Evolutionary conservation across 805 yeast species (phyloP).

Genomic region (Candida qinlingensis): DNA sequence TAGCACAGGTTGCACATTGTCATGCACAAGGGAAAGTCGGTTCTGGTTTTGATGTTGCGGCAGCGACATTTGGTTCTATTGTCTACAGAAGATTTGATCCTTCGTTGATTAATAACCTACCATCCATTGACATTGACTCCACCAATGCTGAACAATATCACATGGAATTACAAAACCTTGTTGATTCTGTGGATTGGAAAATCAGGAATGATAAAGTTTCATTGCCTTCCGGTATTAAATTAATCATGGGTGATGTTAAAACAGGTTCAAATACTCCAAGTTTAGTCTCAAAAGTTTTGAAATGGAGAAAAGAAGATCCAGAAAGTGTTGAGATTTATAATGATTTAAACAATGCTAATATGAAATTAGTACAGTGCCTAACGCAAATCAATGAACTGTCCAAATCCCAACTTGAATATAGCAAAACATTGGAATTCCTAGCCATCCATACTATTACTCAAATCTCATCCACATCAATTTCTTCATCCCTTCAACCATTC

Average conservation of each 20-base stretch:
- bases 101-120: slow-evolving; percentile 34
- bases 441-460: slow-evolving; percentile 9
- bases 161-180: slow-evolving; percentile 28
- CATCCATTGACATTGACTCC: neutral
- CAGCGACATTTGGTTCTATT: slow-evolving; percentile 90
- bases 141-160: slow-evolving; percentile 21
- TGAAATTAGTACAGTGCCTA: slow-evolving; percentile 46
- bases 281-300: slow-evolving; percentile 67
- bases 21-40: slow-evolving; percentile 94
- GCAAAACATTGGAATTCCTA: slow-evolving; percentile 19
- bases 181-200: slow-evolving; percentile 53
- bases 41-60: slow-evolving; percentile 95
- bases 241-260: slow-evolving; percentile 89
- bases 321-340: slow-evolving; percentile 49
- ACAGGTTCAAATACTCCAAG: slow-evolving; percentile 95
- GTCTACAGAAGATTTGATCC: slow-evolving; percentile 75
- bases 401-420: slow-evolving; percentile 29
- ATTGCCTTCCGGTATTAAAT: slow-evolving; percentile 61
- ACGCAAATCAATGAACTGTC: slow-evolving; percentile 32
- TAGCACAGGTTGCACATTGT: slow-evolving; percentile 88
- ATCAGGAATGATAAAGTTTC: slow-evolving; percentile 48
- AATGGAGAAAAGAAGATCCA: slow-evolving; percentile 58
- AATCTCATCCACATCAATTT: slow-evolving; percentile 1
- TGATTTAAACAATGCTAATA: slow-evolving; percentile 54
- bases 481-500: slow-evolving; percentile 22